A percentile compares a stretch with the other conserved stretches of the same genome.
phyloP scores from a whole-genome alignment of 495 filamentous ascomycete species.

The Amphirosellinia nigrospora region DNA sequence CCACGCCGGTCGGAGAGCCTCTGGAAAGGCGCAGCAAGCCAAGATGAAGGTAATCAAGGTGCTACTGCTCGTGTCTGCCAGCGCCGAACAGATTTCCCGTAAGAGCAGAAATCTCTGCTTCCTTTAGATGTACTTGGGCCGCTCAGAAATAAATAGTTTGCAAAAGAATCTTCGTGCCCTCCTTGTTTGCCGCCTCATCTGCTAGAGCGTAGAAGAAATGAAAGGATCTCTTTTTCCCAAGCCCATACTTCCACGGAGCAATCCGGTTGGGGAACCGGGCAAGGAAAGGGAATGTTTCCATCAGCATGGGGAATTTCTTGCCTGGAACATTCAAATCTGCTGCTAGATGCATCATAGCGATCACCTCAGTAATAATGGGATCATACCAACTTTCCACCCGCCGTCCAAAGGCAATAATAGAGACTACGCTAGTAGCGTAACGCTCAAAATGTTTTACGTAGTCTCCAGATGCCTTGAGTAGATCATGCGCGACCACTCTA shows the following conservation, averaged over 20 bases:
- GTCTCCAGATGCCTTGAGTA: slow-evolving; percentile 51
- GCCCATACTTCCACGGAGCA: slow-evolving; percentile 65
- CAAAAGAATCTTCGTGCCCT: slow-evolving; percentile 37
- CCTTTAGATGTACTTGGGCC: slow-evolving; percentile 55
- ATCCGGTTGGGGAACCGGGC: slow-evolving; percentile 61
- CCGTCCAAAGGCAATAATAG: slow-evolving; percentile 67
- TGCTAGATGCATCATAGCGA: slow-evolving; percentile 67
- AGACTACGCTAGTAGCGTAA: slow-evolving; percentile 69
- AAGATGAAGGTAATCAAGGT: slow-evolving; percentile 68
- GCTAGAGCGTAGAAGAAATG: slow-evolving; percentile 64
- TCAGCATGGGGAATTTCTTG: slow-evolving; percentile 65
- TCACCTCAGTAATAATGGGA: slow-evolving; percentile 65
- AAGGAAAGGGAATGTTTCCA: slow-evolving; percentile 65
- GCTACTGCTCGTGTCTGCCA: slow-evolving; percentile 70
- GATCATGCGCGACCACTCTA: slow-evolving; percentile 57
- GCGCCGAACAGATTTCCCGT: slow-evolving; percentile 70
- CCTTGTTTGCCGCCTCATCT: slow-evolving; percentile 60
- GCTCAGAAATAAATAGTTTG: slow-evolving; percentile 53
- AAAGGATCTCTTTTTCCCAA: slow-evolving; percentile 54
- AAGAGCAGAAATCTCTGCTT: slow-evolving; percentile 63
- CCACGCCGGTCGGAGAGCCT: slow-evolving; percentile 52
- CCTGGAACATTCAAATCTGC: slow-evolving; percentile 70
- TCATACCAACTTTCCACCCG: slow-evolving; percentile 64
- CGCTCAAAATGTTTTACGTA: slow-evolving; percentile 70
- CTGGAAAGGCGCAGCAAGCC: slow-evolving; percentile 63